phyloP scores from a whole-genome alignment of 495 filamentous ascomycete genomes.

The Astrothelium macrocarpum region DNA sequence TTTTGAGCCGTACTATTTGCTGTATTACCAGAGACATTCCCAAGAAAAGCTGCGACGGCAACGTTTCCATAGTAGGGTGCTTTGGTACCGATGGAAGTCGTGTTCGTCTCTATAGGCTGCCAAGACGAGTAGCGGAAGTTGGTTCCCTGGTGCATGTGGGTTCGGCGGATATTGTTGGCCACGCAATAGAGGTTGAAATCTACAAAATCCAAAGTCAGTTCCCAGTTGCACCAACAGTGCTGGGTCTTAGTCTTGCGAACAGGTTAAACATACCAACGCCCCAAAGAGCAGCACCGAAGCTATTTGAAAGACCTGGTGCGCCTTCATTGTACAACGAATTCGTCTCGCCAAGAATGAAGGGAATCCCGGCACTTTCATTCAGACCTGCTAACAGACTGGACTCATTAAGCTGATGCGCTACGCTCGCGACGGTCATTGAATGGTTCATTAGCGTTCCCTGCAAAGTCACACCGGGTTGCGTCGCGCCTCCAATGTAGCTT shows the following conservation, averaged over 20 bases:
- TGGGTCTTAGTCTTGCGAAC: too few species aligned
- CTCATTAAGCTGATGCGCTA: slow-evolving; percentile 40
- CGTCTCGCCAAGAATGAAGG: slow-evolving; percentile 56
- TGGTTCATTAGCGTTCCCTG: slow-evolving; percentile 60
- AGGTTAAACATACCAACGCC: slow-evolving; percentile 28
- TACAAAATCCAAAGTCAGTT: too few species aligned
- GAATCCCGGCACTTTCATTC: slow-evolving; percentile 35
- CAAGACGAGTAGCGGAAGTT: slow-evolving; percentile 51
- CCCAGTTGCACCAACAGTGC: too few species aligned
- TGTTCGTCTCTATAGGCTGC: slow-evolving; percentile 49
- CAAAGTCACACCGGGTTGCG: slow-evolving; percentile 52
- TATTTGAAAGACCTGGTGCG: slow-evolving; percentile 52
- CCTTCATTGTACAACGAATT: slow-evolving; percentile 60
- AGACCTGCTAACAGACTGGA: slow-evolving; percentile 33
- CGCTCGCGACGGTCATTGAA: slow-evolving; percentile 41
- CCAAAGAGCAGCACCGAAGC: slow-evolving; percentile 65
- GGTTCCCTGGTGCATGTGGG: slow-evolving; percentile 60
- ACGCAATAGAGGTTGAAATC: slow-evolving; percentile 57
- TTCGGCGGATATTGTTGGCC: slow-evolving; percentile 45
- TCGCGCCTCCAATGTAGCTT: slow-evolving; percentile 58
- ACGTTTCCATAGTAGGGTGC: slow-evolving; percentile 59
- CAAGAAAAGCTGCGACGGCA: slow-evolving; percentile 48
- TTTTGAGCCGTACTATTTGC: slow-evolving; percentile 11
- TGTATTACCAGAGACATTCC: slow-evolving; percentile 23
- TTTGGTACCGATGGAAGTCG: slow-evolving; percentile 49